Conservation (phyloP, 2,329 filamentous ascomycete genomes). For the Penicillium brevicompactum region DNA sequence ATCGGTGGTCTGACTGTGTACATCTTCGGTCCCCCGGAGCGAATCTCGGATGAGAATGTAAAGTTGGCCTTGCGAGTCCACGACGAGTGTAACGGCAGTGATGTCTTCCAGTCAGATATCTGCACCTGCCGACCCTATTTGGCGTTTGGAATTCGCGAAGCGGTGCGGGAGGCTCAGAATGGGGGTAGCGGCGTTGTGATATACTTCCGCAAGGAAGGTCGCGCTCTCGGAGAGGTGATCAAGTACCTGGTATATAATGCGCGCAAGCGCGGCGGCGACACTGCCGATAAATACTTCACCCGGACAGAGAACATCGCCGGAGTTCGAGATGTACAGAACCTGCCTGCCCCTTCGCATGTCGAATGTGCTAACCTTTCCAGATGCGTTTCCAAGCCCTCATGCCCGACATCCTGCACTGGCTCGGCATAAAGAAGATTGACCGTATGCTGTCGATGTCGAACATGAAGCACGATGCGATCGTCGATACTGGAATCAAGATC, state of each 20-base stretch:
- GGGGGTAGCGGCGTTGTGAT: conserved; percentile 94
- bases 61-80: conserved; percentile 82
- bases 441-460: conserved; percentile 99
- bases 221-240: conserved; percentile 91
- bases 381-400: conserved; percentile 99
- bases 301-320: conserved; percentile 98
- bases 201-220: conserved; percentile 97
- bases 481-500: conserved; percentile 66
- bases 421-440: conserved; percentile 98
- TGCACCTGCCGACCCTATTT: conserved; percentile 92
- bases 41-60: conserved; percentile 84
- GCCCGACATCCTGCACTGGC: conserved; percentile 97
- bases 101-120: conserved; percentile 97
- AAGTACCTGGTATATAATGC: conserved; percentile 73
- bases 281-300: conserved; percentile 72
- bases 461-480: conserved; percentile 57
- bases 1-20: conserved; percentile 96
- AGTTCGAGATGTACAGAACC: conserved; percentile 66
- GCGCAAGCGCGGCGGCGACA: conserved; percentile 45
- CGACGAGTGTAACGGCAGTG: conserved; percentile 90
- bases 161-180: conserved; percentile 93
- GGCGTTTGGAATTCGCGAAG: conserved; percentile 95
- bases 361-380: conserved; percentile 40
- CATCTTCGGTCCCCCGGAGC: conserved; percentile 92
- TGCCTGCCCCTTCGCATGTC: conserved; percentile 12